These are phyloP conservation scores for Lentinula lateritia DNA, from an alignment of 768 basidiomycete genomes.

Conservation along the genomic window DNA sequence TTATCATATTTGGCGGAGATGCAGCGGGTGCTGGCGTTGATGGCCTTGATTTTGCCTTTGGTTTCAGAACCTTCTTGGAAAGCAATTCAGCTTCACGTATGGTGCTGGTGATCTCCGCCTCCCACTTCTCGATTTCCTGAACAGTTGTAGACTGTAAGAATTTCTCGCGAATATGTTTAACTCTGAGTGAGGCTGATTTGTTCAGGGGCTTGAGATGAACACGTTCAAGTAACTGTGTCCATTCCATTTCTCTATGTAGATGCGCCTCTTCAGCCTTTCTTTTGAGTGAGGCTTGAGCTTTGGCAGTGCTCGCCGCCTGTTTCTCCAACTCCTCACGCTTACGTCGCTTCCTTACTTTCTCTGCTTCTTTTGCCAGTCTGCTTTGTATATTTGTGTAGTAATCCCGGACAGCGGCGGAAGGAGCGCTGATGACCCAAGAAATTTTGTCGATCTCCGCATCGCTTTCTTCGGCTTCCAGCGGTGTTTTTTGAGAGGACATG, in stretches of 20 bases:
- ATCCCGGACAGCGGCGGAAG: conserved; percentile 36
- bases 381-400: conserved; percentile 38
- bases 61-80: conserved; percentile 37
- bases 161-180: conserved; percentile 48
- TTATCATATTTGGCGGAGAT: not conserved
- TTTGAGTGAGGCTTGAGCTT: conserved; percentile 47
- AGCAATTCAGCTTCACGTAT: conserved; percentile 51
- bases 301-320: conserved; percentile 33
- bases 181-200: conserved; percentile 40
- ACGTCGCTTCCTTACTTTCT: conserved; percentile 32
- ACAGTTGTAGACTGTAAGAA: conserved; percentile 56
- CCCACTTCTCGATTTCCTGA: conserved; percentile 54
- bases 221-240: conserved; percentile 50
- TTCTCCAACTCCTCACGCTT: conserved; percentile 26
- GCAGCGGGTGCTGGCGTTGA: not conserved
- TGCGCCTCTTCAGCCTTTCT: conserved; percentile 63
- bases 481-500: conserved; percentile 32
- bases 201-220: conserved; percentile 51
- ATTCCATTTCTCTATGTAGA: conserved; percentile 54
- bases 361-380: conserved; percentile 35
- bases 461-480: conserved; percentile 43
- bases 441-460: conserved; percentile 38
- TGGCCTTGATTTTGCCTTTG: conserved; percentile 14
- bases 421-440: conserved; percentile 51
- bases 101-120: conserved; percentile 50